Conservation (phyloP, 352 stramenopile genomes). For the Phytophthora pistaciae region DNA sequence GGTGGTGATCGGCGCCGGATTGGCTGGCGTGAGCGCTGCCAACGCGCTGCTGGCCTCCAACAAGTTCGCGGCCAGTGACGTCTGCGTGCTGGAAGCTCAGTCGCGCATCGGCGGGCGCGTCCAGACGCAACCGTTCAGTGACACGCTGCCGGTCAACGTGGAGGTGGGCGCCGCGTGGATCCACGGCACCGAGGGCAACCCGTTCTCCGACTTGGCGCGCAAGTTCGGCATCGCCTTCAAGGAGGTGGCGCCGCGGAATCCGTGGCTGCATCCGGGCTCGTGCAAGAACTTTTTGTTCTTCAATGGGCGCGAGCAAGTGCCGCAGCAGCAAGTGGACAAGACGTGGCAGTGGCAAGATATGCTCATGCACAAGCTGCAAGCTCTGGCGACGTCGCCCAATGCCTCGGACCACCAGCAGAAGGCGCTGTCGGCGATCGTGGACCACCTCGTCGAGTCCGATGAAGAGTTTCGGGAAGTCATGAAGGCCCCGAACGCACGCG, state of each 20-base stretch:
- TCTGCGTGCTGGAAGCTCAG: slow-evolving; percentile 63
- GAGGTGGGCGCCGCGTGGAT: slow-evolving; percentile 73
- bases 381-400: slow-evolving; percentile 35
- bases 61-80: slow-evolving; percentile 38
- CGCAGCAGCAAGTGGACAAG: slow-evolving; percentile 36
- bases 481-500: slow-evolving; percentile 31
- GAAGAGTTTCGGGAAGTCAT: slow-evolving; percentile 26
- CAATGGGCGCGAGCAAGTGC: slow-evolving; percentile 35
- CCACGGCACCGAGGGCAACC: slow-evolving; percentile 58
- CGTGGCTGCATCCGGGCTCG: slow-evolving; percentile 61
- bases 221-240: slow-evolving; percentile 56
- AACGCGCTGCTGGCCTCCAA: slow-evolving; percentile 45
- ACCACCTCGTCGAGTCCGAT: slow-evolving; percentile 36
- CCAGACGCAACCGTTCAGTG: slow-evolving; percentile 59
- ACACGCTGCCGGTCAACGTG: slow-evolving; percentile 48
- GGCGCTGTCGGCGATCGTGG: slow-evolving; percentile 47
- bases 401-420: slow-evolving; percentile 17
- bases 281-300: slow-evolving; percentile 62
- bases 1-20: slow-evolving; percentile 53
- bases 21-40: slow-evolving; percentile 58
- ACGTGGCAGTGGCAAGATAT: slow-evolving; percentile 59
- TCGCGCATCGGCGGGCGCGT: slow-evolving; percentile 61
- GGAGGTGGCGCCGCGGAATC: slow-evolving; percentile 60
- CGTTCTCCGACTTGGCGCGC: slow-evolving; percentile 46
- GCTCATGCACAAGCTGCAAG: slow-evolving; percentile 56